Base-by-base conservation (phyloP, 371 early-diverging fungal genomes). In the Mortierella sp. region DNA sequence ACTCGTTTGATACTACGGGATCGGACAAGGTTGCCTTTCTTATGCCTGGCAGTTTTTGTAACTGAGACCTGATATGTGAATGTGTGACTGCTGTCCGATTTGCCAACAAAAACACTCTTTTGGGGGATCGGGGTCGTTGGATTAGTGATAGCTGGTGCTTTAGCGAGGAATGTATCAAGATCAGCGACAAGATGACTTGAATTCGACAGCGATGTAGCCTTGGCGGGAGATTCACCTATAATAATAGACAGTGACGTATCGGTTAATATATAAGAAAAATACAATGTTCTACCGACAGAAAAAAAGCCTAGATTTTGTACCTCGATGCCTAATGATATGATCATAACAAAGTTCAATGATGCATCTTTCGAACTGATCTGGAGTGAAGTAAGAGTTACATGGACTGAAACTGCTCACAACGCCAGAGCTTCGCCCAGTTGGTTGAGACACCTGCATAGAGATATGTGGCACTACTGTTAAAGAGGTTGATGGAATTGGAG, bases 331-430 rank as follows among this genome's bases (percentile, higher is more conserved):
- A 3, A 47, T 11, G 22, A 65, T 65, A 39, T 39, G 54, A n/a
- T 52, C 55, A 16, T 28, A 54, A 28, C 66, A 65, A 3, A 54
- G 47, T 28, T 65, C 55, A 6, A 65, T 28, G 3, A 55, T 65
- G 20, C 66, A 65, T 2, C 22, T 47, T 39, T 65, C 55, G 35
- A 65, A 54, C 55, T 65, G 66, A 28, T 52, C 39, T 54, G 35
- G 18, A 16, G 64, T 45, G 24, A 66, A 45, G 45, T 26, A 59
- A 28, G 55, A 28, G 10, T 4, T 9, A n/a, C 1, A 4, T 26
- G 28, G 55, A 14, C 1, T 18, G 30, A 14, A 2, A 11, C 28
- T 20, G 28, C 28, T n/a, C 51, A n/a, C n/a, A 2, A 8, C n/a
- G n/a, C 14, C n/a, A 51, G 18, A 18, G 8, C 9, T n/a, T n/a